Conservation (phyloP, 768 basidiomycete species). For the Fomitopsis serialis region DNA sequence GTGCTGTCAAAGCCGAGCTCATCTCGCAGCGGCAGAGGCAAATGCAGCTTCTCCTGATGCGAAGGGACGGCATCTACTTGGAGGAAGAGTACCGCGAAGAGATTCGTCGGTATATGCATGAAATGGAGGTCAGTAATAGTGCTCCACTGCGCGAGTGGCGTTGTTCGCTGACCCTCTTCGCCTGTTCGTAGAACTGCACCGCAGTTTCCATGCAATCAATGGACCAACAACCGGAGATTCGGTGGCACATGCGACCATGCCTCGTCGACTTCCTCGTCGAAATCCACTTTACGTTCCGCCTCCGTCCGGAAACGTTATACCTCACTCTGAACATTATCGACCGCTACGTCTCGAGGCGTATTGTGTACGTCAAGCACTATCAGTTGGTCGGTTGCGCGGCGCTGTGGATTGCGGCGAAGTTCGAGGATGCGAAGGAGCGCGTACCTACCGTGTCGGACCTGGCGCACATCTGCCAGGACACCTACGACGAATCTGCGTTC, state of each 20-base stretch:
- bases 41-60: constrained; percentile 61
- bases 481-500: constrained; percentile 96
- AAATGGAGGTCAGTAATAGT: constrained; percentile 92
- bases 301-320: constrained; percentile 97
- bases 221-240: constrained; percentile 98
- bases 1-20: constrained; percentile 55
- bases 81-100: constrained; percentile 97
- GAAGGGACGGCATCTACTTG: constrained; percentile 69
- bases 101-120: constrained; percentile 90
- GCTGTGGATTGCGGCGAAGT: constrained; percentile 98
- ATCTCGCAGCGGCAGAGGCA: constrained; percentile 65
- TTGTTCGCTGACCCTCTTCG: background rate
- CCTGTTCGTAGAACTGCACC: constrained; percentile 56
- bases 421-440: constrained; percentile 98
- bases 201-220: constrained; percentile 93
- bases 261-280: constrained; percentile 99
- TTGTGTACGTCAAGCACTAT: constrained; percentile 99
- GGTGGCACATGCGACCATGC: constrained; percentile 99
- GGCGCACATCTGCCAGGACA: constrained; percentile 90
- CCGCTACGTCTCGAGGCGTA: constrained; percentile 96
- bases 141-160: background rate
- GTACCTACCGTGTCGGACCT: constrained; percentile 95
- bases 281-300: constrained; percentile 95
- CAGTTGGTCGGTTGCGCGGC: constrained; percentile 98
- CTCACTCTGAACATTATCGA: constrained; percentile 98